Evolutionary conservation across 2,329 filamentous ascomycete species (phyloP).

Genomic region (Emergomyces africanus): DNA sequence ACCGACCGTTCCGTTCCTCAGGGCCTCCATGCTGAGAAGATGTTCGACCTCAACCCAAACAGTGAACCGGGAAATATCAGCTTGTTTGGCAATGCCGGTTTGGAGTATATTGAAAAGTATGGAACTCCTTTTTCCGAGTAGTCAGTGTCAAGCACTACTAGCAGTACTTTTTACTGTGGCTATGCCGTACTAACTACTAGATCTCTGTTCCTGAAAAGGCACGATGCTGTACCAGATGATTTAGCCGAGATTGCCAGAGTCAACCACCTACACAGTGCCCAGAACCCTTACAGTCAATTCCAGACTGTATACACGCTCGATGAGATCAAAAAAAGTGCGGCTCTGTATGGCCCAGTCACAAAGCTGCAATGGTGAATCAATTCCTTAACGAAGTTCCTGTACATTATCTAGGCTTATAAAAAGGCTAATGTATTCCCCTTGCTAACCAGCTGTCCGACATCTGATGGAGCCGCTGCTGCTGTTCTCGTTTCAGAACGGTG

Average conservation of each 20-base stretch:
- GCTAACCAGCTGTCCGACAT: conserved; percentile 9
- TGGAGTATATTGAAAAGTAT: conserved; percentile 15
- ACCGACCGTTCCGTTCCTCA: conserved; percentile 10
- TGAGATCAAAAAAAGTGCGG: conserved; percentile 9
- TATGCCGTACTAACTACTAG: neutral
- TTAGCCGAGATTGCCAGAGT: conserved; percentile 13
- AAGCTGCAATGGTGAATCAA: conserved; percentile 9
- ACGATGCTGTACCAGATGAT: conserved; percentile 10
- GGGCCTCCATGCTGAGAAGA: conserved; percentile 5
- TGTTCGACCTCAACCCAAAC: conserved; percentile 11
- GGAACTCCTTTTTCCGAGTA: neutral
- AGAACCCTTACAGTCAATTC: conserved; percentile 15
- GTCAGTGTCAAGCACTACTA: neutral
- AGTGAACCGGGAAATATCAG: conserved; percentile 11
- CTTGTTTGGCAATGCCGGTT: conserved; percentile 12
- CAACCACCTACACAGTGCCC: conserved; percentile 11
- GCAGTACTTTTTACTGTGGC: too few species aligned
- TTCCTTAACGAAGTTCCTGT: neutral
- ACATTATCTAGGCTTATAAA: neutral
- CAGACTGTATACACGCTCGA: conserved; percentile 11
- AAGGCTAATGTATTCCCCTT: neutral
- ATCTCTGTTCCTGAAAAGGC: conserved; percentile 8
- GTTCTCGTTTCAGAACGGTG: conserved; percentile 13
- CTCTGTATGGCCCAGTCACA: conserved; percentile 9
- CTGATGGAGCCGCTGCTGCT: conserved; percentile 12